Base-by-base conservation (phyloP, 345 rosid genomes). In the Brassica rapa region DNA sequence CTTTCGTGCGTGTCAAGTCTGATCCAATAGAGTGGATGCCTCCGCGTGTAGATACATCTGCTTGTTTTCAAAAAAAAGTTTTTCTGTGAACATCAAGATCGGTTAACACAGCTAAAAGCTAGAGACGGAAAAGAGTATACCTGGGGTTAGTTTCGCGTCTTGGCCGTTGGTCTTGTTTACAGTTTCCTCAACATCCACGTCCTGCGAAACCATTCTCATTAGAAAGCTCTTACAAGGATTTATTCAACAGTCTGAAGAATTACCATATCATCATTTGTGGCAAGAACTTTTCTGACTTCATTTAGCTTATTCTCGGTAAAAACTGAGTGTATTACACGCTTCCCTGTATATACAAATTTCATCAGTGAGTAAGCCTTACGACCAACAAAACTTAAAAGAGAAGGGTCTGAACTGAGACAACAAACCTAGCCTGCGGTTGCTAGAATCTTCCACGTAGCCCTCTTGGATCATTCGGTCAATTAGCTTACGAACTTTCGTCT, bases 1-100 rank as follows among this genome's bases (percentile, higher is more conserved):
- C 84, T 85, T 71, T 91, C 72, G 82, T 95, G 82, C 99, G 98
- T 33, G 99, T 96, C 53, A 91, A 84, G 79, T 93, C 98, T 29
- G 99, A 96, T 59, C 99, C 99, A 53, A 96, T 78, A 1, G 98
- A 96, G 78, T 88, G 98, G 74, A 96, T 88, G 35, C 41, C 88
- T 27, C 98, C 99, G 46, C 91, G 91, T 3, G 98, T 96, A 5
- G 98, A 93, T 83, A 75, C 80, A 81, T 96, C 91, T 76, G 30
- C 66, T 65, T 65, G 8, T 39, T 21, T 57, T 51, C 46, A 37
- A 51, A 37, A 37, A 51, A 37, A 53, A 0, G 66, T 49, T 41
- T 43, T 60, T 24, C 24, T 8, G 35, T 72, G n/a, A 2, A 25
- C 33, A 64, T 73, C 14, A 60, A 51, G 16, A 37, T 41, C 4